Evolutionary conservation across 2,329 filamentous ascomycete genomes (phyloP), one percentile per base, ranked within the genome.

Genomic region (Verticillium albo-atrum): DNA sequence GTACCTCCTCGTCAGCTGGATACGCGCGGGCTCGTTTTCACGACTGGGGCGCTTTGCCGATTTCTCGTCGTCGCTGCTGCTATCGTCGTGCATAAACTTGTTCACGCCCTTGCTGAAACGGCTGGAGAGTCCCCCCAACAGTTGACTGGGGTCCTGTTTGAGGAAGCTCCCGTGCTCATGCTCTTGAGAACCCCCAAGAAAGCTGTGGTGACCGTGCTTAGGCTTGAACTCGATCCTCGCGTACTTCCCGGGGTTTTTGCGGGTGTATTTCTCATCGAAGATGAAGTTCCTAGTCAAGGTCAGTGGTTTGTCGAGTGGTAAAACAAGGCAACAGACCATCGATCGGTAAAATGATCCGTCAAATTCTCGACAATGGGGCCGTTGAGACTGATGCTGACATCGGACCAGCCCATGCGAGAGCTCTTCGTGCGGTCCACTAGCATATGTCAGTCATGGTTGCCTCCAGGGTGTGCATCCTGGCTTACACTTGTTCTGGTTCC

Each of bases 391-490:
- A 97, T 79, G 12, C 89, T 88, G 60, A 97, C 84, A 73, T 97
- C 93, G 15, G 90, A 91, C 93, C 93, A 97, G 23, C 92, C 92
- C 92, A 97, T 97, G 61, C 93, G 85, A 2, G 90, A 91, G 73
- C 82, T 90, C 68, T 87, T 85, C 12, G 87, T 88, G 55, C 93
- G 85, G 68, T 96, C 89, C 23, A 97, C 80, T 84, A 57, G 17
- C 17, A 35, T n/a, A 23, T 3, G 57, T 35, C 14, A 28, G 28
- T 42, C 5, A 15, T 25, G n/a, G 6, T 6, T 56, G 37, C 53
- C 9, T 10, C 6, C n/a, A 60, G 12, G 4, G 5, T n/a, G 2
- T 3, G 30, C 17, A 6, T 2, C 2, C 17, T 3, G 3, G 61
- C 78, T 68, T 66, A 81, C 81, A 82, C 70, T 96, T 92, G 73